These are phyloP conservation scores for Trichoderma polysporum DNA, from an alignment of 2,329 filamentous ascomycete species.

Conservation along the genomic window DNA sequence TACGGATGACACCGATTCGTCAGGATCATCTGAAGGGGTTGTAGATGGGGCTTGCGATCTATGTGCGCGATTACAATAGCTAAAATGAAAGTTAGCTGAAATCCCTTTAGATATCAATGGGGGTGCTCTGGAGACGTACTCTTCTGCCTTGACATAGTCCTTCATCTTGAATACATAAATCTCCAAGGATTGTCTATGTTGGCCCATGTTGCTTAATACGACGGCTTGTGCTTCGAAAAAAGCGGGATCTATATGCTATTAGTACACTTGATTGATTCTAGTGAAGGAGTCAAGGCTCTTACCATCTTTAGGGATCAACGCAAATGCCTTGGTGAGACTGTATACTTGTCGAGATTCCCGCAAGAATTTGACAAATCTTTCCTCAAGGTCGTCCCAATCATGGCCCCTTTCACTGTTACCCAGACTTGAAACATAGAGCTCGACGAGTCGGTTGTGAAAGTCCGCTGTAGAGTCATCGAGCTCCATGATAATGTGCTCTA, in stretches of 20 bases:
- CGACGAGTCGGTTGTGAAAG: constrained; percentile 81
- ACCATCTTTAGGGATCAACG: constrained; percentile 78
- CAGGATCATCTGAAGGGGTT: constrained; percentile 36
- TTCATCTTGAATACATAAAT: constrained; percentile 96
- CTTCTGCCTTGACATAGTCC: constrained; percentile 86
- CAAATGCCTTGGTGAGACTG: constrained; percentile 74
- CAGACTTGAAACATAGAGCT: constrained; percentile 64
- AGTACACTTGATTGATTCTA: not conserved
- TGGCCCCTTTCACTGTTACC: constrained; percentile 43
- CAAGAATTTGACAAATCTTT: constrained; percentile 72
- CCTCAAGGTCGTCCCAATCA: constrained; percentile 58
- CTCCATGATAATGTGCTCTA: constrained; percentile 89
- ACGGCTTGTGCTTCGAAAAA: constrained; percentile 91
- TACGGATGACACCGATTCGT: constrained; percentile 69
- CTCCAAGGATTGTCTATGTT: constrained; percentile 92
- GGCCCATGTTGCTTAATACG: constrained; percentile 89
- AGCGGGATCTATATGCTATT: constrained; percentile 59
- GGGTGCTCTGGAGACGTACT: constrained; percentile 59
- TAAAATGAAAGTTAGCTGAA: constrained; percentile 33
- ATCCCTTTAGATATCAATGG: not conserved
- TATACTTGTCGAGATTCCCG: constrained; percentile 72
- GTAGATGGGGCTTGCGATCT: constrained; percentile 52
- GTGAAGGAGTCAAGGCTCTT: constrained; percentile 29
- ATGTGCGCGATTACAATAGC: constrained; percentile 87
- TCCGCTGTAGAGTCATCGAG: constrained; percentile 80